phyloP scores from a whole-genome alignment of 2,329 filamentous ascomycete genomes.

The Colletotrichum simmondsii region DNA sequence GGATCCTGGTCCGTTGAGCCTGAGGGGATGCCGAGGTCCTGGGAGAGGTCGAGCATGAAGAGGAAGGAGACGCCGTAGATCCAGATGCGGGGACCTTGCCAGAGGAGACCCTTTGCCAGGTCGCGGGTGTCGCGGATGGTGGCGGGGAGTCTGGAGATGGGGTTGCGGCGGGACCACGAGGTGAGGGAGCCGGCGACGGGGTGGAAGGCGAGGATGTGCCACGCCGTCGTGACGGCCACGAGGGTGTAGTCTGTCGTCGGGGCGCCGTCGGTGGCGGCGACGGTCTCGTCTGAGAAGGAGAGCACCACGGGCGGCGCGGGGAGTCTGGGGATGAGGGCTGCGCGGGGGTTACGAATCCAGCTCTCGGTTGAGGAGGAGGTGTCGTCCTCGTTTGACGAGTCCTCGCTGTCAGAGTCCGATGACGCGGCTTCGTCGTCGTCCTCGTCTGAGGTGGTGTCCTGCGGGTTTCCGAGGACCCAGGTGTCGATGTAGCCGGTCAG shows the following conservation, averaged over 20 bases:
- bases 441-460: slow-evolving; percentile 44
- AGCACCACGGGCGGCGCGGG: slow-evolving; percentile 73
- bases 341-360: slow-evolving; percentile 81
- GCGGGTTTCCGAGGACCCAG: slow-evolving; percentile 74
- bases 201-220: slow-evolving; percentile 81
- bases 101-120: slow-evolving; percentile 84
- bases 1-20: slow-evolving; percentile 33
- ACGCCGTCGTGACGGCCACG: slow-evolving; percentile 66
- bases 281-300: slow-evolving; percentile 70
- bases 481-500: slow-evolving; percentile 88
- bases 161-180: slow-evolving; percentile 88
- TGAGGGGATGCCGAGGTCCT: slow-evolving; percentile 67
- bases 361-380: slow-evolving; percentile 57
- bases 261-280: slow-evolving; percentile 37
- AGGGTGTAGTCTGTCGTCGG: slow-evolving; percentile 56
- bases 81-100: slow-evolving; percentile 85
- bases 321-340: slow-evolving; percentile 75
- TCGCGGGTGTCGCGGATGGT: slow-evolving; percentile 82
- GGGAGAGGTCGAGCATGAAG: slow-evolving; percentile 89
- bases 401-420: slow-evolving; percentile 34
- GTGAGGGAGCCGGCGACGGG: slow-evolving; percentile 80
- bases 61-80: slow-evolving; percentile 88
- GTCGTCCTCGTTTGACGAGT: slow-evolving; percentile 49
- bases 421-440: slow-evolving; percentile 45
- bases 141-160: slow-evolving; percentile 77